Base-by-base conservation (phyloP, 1,139 yeast species). In the Candida dubliniensis region DNA sequence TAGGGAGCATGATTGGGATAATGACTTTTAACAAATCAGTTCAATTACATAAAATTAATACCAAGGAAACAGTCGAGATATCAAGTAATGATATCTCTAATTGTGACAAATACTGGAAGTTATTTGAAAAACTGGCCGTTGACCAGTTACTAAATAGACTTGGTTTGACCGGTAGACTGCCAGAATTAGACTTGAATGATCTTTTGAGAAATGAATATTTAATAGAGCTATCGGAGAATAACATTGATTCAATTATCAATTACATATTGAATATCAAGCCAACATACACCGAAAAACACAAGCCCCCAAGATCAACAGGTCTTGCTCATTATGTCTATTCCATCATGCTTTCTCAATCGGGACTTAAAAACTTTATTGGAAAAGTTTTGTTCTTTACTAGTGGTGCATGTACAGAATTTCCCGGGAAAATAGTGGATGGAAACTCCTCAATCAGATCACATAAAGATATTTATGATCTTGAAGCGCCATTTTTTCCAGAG, bases 341-440 rank as follows among this genome's bases (percentile, higher is more conserved):
- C 0, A 36, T 54, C 2, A 33, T 69, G 2, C 49, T 71, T 4
- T 43, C 58, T 4, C 46, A 47, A 25, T 37, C 56, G 5, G 46
- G 64, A 1, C 56, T 49, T 44, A 53, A 50, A 15, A 55, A 60
- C 34, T 56, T 61, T 23, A 36, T 52, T 18, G 74, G 68, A 0
- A 60, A 63, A 15, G 54, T 68, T 0, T 36, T 55, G n/a, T 45
- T 64, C 8, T 69, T 70, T 43, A 48, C 64, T 1, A 54, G 65
- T 31, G 76, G 76, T 0, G 76, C 77, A 0, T 61, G 70, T 34
- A 70, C 74, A 1, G 40, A 44, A 8, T 53, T 51, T 15, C 75
- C 76, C 0, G 77, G 77, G 0, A 53, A 50, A 26, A 59, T 72
- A 24, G 58, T 66, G 2, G 60, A 60, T 34, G 30, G 42, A 2